Evolutionary conservation across 371 early-diverging fungal genomes (phyloP).

Genomic region (Apophysomyces ossiformis): DNA sequence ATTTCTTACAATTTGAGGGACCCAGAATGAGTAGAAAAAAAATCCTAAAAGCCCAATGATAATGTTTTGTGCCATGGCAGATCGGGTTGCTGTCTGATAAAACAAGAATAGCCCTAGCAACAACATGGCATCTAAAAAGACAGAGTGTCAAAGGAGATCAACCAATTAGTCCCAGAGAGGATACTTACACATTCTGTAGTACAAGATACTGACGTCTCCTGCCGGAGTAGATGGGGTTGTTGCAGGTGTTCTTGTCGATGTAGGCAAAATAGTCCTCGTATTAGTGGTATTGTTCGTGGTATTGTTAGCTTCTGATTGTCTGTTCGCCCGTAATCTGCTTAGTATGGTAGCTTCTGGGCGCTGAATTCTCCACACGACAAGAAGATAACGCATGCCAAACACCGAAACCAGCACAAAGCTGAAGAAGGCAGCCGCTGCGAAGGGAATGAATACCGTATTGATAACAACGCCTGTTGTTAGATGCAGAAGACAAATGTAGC

Average conservation of each 20-base stretch:
- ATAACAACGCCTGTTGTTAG: conserved; percentile 65
- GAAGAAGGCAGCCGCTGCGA: conserved; percentile 71
- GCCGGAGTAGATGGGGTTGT: conserved; percentile 30
- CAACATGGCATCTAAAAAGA: conserved; percentile 55
- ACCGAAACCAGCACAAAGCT: conserved; percentile 73
- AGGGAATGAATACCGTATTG: conserved; percentile 64
- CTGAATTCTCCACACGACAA: conserved; percentile 75
- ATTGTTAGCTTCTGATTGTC: conserved; percentile 21
- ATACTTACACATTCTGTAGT: conserved; percentile 61
- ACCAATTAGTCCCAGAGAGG: background rate
- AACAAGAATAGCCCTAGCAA: conserved; percentile 67
- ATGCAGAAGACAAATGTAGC: conserved; percentile 69
- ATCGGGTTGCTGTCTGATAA: conserved; percentile 65
- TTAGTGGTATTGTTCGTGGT: conserved; percentile 23
- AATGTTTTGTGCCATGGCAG: conserved; percentile 55
- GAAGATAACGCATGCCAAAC: conserved; percentile 75
- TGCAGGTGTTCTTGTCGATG: conserved; percentile 19
- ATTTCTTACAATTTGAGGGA: conserved; percentile 79
- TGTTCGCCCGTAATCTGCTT: conserved; percentile 28
- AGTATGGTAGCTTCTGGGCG: conserved; percentile 52
- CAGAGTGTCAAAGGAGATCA: background rate
- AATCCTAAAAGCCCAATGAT: conserved; percentile 55
- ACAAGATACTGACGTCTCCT: conserved; percentile 49
- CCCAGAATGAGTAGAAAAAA: conserved; percentile 75
- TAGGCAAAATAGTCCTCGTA: conserved; percentile 6